Conservation (phyloP, 140 eudicot genomes). For the Senecio squalidus region DNA sequence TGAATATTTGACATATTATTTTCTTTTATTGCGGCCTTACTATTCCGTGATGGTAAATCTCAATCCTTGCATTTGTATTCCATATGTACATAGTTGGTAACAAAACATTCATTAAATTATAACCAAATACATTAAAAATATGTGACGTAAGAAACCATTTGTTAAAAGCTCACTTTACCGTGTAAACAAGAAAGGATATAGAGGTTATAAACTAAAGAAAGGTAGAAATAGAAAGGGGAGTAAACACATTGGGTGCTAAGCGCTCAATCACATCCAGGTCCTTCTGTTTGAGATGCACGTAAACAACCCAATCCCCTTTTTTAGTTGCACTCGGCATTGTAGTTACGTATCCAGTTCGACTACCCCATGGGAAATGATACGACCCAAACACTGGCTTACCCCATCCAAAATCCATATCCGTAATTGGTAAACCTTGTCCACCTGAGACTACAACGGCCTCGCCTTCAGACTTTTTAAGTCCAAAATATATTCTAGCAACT, state of each 20-base stretch:
- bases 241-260: slow-evolving; percentile 33
- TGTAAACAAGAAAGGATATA: neutral
- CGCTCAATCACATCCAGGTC: slow-evolving; percentile 43
- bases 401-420: slow-evolving; percentile 52
- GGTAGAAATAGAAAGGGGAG: slow-evolving; percentile 21
- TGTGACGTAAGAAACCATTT: neutral
- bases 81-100: neutral
- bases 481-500: slow-evolving; percentile 27
- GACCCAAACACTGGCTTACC: slow-evolving; percentile 52
- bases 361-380: slow-evolving; percentile 61
- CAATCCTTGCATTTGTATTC: no score
- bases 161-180: neutral
- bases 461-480: slow-evolving; percentile 21
- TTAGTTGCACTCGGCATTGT: slow-evolving; percentile 43
- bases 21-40: no score
- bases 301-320: slow-evolving; percentile 68
- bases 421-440: slow-evolving; percentile 44
- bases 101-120: neutral
- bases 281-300: slow-evolving; percentile 37
- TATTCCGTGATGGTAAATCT: no score
- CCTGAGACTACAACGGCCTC: slow-evolving; percentile 38
- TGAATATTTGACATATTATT: no score
- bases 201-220: neutral
- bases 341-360: slow-evolving; percentile 43
- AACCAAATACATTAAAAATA: neutral